A percentile compares a stretch with the other conserved stretches of the same genome.
Conservation (phyloP, 352 stramenopile genomes). For the Thalassiosira sp. region DNA sequence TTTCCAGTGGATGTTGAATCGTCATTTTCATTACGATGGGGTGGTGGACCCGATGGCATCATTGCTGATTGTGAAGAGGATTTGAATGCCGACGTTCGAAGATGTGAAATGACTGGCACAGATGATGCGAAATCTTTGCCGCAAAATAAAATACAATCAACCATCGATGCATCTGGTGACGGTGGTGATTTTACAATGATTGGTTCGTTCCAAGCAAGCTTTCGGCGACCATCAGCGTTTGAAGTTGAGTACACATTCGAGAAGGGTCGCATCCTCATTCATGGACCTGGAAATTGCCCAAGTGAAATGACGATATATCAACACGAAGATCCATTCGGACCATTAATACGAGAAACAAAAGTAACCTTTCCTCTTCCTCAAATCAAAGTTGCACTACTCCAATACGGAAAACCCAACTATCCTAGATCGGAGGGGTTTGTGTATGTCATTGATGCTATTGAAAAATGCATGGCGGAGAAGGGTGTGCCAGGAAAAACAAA, state of each 20-base stretch:
- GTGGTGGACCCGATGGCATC: slow-evolving; percentile 25
- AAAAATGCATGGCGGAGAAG: slow-evolving; percentile 40
- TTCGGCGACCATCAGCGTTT: slow-evolving; percentile 42
- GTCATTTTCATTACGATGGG: slow-evolving; percentile 43
- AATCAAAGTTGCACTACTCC: slow-evolving; percentile 12
- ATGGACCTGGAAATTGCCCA: slow-evolving; percentile 43
- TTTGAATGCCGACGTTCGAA: neutral
- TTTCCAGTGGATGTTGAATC: slow-evolving; percentile 52
- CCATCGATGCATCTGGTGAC: neutral
- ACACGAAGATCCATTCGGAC: slow-evolving; percentile 16
- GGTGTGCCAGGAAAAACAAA: slow-evolving; percentile 23
- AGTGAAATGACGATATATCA: slow-evolving; percentile 49
- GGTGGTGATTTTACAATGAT: slow-evolving; percentile 35
- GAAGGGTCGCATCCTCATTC: slow-evolving; percentile 34
- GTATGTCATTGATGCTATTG: slow-evolving; percentile 50
- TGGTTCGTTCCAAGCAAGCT: slow-evolving; percentile 35
- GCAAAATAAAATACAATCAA: slow-evolving; percentile 4
- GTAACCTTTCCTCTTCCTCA: slow-evolving; percentile 25
- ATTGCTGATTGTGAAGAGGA: slow-evolving; percentile 7
- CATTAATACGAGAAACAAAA: slow-evolving; percentile 20
- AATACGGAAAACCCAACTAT: slow-evolving; percentile 33
- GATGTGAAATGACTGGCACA: neutral
- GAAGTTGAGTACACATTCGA: slow-evolving; percentile 46
- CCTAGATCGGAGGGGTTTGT: slow-evolving; percentile 41
- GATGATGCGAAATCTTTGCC: neutral